Base-by-base conservation (phyloP, 2,329 filamentous ascomycete species). In the Sporothrix mexicana region DNA sequence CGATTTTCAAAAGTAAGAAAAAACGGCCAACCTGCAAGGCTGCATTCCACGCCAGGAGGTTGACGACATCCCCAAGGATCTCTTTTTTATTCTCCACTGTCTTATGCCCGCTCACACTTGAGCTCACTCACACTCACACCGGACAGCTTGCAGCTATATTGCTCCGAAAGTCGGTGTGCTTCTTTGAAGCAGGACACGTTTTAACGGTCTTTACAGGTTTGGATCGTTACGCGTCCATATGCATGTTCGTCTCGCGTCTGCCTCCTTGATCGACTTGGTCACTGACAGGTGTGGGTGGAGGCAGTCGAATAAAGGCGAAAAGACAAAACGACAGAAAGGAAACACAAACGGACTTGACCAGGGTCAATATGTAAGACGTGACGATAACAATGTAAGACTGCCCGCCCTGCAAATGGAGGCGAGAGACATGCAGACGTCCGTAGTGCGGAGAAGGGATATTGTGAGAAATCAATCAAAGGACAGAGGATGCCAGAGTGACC, bases 151-250 rank as follows among this genome's bases (percentile, higher is more conserved):
- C 13, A 15, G 3, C 25, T 5, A 3, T 20, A 10, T n/a, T n/a
- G 55, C 55, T 59, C 55, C 13, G 55, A 36, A 59, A 59, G 55
- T 59, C 55, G 55, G 55, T 59, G 55, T 36, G 55, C 25, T 36
- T 36, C 30, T 36, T 36, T 59, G 2, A 15, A 59, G 7, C 2
- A 20, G 51, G n/a, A 23, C 20, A 23, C 51, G 20, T 3, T 9
- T 55, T 55, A 20, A 10, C 8, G 49, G 17, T 20, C n/a, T 53
- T 53, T 36, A 36, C 30, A 5, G 30, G 30, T 36, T 36, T 36
- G 30, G 30, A 36, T 36, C 30, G 30, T 36, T 36, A 36, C 30
- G 30, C 30, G 30, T 36, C 30, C 30, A 7, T 36, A 36, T 36
- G 30, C 23, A 13, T 4, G 55, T 59, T 13, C 23, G 23, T 36